Conservation (phyloP, 495 filamentous ascomycete genomes). For the Penicillium desertorum region DNA sequence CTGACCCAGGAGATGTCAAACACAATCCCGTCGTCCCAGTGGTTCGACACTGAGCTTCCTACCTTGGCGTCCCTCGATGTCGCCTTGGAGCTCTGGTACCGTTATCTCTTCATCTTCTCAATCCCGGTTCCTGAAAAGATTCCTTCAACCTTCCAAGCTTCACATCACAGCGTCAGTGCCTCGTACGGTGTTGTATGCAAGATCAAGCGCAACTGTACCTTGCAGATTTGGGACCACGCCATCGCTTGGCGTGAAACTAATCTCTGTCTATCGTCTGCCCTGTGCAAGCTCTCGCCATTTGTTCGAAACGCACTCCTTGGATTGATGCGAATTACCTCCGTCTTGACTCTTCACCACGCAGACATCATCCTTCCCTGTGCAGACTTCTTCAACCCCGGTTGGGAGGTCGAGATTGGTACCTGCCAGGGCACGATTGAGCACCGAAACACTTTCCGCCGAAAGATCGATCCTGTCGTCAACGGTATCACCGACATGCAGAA, state of each 20-base stretch:
- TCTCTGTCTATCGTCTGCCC: constrained; percentile 58
- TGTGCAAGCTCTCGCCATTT: constrained; percentile 58
- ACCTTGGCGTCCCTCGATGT: constrained; percentile 56
- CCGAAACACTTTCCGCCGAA: constrained; percentile 57
- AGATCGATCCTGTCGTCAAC: constrained; percentile 68
- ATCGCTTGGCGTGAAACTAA: constrained; percentile 66
- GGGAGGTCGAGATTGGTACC: constrained; percentile 66
- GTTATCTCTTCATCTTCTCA: constrained; percentile 69
- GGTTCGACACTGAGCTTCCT: constrained; percentile 59
- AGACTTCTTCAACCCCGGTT: constrained; percentile 66
- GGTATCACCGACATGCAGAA: constrained; percentile 66
- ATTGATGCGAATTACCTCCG: constrained; percentile 58
- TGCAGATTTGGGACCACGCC: constrained; percentile 69
- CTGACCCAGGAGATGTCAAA: constrained; percentile 56
- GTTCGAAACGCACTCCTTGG: constrained; percentile 56
- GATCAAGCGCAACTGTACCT: constrained; percentile 57
- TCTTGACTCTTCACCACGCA: constrained; percentile 60
- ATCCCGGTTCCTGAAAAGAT: constrained; percentile 63
- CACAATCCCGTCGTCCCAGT: constrained; percentile 50
- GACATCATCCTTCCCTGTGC: constrained; percentile 66
- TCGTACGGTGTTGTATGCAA: constrained; percentile 68
- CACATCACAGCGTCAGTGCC: constrained; percentile 63
- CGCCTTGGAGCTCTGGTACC: constrained; percentile 61
- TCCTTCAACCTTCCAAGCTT: constrained; percentile 65
- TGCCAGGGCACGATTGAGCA: constrained; percentile 58